Evolutionary conservation across 352 stramenopile genomes (phyloP).

Genomic region (Globisporangium alternatum): DNA sequence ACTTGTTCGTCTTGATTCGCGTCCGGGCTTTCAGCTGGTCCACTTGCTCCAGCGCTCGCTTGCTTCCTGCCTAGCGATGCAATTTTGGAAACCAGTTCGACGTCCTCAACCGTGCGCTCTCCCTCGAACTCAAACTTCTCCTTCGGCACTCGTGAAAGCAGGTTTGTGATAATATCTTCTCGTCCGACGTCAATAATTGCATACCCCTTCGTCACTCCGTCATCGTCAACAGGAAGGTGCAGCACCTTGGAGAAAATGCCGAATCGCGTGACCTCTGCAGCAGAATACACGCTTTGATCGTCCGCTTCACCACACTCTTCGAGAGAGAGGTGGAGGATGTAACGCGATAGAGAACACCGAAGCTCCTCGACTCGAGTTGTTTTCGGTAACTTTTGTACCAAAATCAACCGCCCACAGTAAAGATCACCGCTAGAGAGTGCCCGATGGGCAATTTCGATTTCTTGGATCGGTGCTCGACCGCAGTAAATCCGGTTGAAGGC

Average conservation of each 20-base stretch:
- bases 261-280: conserved; percentile 55
- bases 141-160: conserved; percentile 42
- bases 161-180: conserved; percentile 53
- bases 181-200: conserved; percentile 67
- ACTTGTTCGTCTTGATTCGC: conserved; percentile 26
- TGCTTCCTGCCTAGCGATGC: conserved; percentile 10
- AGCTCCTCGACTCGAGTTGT: conserved; percentile 47
- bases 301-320: conserved; percentile 77
- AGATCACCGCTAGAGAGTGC: conserved; percentile 33
- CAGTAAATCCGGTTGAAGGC: conserved; percentile 51
- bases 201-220: conserved; percentile 50
- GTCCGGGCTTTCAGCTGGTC: neutral
- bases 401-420: conserved; percentile 46
- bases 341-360: conserved; percentile 41
- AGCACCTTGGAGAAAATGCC: conserved; percentile 61
- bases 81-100: conserved; percentile 35
- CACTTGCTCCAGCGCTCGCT: neutral
- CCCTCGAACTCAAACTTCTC: conserved; percentile 65
- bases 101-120: conserved; percentile 39
- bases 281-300: conserved; percentile 72
- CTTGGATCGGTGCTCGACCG: conserved; percentile 53
- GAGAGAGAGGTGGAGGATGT: conserved; percentile 58
- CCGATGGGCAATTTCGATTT: conserved; percentile 41
- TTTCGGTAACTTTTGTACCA: conserved; percentile 68
- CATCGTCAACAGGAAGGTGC: conserved; percentile 47